phyloP scores from a whole-genome alignment of 768 basidiomycete genomes.

The Suillus occidentalis region DNA sequence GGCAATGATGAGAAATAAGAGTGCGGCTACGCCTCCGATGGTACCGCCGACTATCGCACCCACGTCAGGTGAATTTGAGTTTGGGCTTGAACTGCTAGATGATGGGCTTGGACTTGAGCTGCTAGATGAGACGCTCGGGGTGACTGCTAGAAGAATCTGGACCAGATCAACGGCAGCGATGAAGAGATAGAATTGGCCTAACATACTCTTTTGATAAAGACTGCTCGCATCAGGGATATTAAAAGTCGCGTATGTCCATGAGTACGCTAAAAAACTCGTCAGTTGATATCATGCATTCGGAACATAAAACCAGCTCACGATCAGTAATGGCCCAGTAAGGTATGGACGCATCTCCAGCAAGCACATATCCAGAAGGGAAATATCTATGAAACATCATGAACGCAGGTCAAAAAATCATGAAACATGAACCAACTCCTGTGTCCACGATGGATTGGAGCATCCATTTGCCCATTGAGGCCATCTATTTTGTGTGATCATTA shows the following conservation, averaged over 20 bases:
- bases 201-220: constrained; percentile 11
- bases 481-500: constrained; percentile 8
- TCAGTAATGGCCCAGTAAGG: constrained; percentile 49
- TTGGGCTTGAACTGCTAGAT: constrained; percentile 7
- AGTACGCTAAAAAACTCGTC: constrained; percentile 29
- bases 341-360: constrained; percentile 35
- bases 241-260: constrained; percentile 34
- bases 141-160: background rate
- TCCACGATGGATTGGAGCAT: background rate
- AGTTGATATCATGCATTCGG: background rate
- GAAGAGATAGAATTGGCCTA: constrained; percentile 8
- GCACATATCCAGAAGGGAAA: constrained; percentile 41
- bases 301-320: constrained; percentile 38
- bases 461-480: constrained; percentile 19
- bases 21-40: constrained; percentile 19
- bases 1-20: constrained; percentile 17
- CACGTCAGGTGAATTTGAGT: constrained; percentile 7
- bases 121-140: background rate
- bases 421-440: background rate
- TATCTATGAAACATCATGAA: constrained; percentile 16
- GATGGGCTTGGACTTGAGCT: constrained; percentile 5
- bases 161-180: background rate
- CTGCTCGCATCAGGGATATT: constrained; percentile 28
- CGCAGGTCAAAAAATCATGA: background rate
- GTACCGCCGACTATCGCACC: constrained; percentile 26